These are phyloP conservation scores for Saxophila tyrrhenica DNA, from an alignment of 495 filamentous ascomycete genomes.

Conservation along the genomic window DNA sequence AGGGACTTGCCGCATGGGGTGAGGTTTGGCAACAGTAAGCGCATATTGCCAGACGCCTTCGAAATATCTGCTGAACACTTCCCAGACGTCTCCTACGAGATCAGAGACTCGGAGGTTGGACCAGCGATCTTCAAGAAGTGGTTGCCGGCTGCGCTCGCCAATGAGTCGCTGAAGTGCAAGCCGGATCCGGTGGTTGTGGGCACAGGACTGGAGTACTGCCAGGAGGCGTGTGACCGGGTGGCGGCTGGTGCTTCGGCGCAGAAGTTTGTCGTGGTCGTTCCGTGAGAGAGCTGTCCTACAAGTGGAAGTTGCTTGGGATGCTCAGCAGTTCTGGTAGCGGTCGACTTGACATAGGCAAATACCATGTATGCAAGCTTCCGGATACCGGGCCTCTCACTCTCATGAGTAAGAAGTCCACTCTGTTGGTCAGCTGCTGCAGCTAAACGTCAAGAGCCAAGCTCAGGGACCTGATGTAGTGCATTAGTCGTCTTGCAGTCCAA, in stretches of 20 bases:
- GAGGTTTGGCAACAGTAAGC: slow-evolving; percentile 7
- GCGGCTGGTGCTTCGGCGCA: slow-evolving; percentile 21
- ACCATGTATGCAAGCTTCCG: too few relatives aligned
- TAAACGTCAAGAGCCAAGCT: too few relatives aligned
- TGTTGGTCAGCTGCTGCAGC: too few relatives aligned
- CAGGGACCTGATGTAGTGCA: too few relatives aligned
- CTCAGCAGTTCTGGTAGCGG: too few relatives aligned
- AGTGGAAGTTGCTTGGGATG: too few relatives aligned
- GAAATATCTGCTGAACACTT: not conserved
- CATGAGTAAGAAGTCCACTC: too few relatives aligned
- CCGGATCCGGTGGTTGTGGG: slow-evolving; percentile 24
- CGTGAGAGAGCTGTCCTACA: not conserved
- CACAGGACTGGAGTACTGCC: slow-evolving; percentile 20
- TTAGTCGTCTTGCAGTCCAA: too few relatives aligned
- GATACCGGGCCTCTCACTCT: too few relatives aligned
- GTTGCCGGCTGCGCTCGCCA: slow-evolving; percentile 26
- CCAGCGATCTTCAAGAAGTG: slow-evolving; percentile 31
- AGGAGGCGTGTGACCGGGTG: slow-evolving; percentile 18
- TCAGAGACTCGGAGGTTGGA: slow-evolving; percentile 14
- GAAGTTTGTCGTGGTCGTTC: slow-evolving; percentile 23
- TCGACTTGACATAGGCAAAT: too few relatives aligned
- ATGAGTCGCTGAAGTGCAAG: slow-evolving; percentile 27
- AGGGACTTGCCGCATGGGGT: slow-evolving; percentile 6
- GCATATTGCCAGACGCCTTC: not conserved
- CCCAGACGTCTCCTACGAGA: not conserved